These are phyloP conservation scores for Puccinia hordei DNA, from an alignment of 1,284 basidiomycete species.

Conservation along the genomic window DNA sequence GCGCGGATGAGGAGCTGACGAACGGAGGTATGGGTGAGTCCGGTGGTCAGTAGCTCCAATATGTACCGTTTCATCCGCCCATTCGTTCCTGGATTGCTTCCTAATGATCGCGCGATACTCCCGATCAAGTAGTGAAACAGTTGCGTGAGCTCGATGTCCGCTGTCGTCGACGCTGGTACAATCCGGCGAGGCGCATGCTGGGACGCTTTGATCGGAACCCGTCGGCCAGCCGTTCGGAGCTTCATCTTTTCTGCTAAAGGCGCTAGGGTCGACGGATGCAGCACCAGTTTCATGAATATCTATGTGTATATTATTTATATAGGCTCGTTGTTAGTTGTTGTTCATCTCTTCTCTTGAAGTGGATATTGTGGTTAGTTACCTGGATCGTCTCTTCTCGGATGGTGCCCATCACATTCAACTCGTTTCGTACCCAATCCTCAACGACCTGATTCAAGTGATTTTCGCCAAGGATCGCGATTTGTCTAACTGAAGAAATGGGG, in stretches of 20 bases:
- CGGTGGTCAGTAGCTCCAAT: background rate
- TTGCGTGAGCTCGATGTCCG: constrained; percentile 23
- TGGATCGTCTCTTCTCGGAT: constrained; percentile 42
- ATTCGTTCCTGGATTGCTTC: background rate
- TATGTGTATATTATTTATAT: background rate
- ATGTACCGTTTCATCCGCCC: constrained; percentile 17
- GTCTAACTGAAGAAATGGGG: background rate
- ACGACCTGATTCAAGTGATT: background rate
- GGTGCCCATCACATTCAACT: constrained; percentile 47
- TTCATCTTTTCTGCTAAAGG: constrained; percentile 26
- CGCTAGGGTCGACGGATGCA: constrained; percentile 41
- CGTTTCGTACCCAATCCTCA: constrained; percentile 34
- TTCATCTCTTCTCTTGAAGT: background rate
- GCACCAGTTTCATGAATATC: constrained; percentile 33
- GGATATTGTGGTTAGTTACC: background rate
- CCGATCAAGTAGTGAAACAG: constrained; percentile 41
- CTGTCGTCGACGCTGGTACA: constrained; percentile 22
- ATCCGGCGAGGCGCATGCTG: constrained; percentile 13
- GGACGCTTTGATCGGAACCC: constrained; percentile 4
- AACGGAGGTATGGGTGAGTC: constrained; percentile 27
- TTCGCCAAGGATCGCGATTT: constrained; percentile 19
- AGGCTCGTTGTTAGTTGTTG: too few species aligned
- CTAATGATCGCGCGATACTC: background rate
- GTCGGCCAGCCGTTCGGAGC: constrained; percentile 28
- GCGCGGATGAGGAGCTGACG: background rate